phyloP scores from a whole-genome alignment of 257 asterid species.

The Leonotis leonurus region DNA sequence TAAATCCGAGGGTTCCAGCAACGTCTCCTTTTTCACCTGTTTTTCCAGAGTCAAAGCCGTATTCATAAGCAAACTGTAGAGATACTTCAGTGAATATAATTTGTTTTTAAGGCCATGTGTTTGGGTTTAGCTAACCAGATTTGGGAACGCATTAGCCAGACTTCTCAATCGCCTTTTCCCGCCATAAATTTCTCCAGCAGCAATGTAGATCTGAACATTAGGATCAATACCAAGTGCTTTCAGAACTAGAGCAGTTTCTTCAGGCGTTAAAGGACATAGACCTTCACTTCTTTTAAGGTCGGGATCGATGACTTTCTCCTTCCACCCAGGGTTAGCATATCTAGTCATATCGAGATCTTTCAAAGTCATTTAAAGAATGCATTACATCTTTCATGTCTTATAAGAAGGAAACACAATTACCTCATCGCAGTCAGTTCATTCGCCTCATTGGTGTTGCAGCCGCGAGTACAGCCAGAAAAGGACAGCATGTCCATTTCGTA shows the following conservation, averaged over 20 bases:
- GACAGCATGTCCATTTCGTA: slow-evolving; percentile 62
- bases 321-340: slow-evolving; percentile 46
- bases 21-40: slow-evolving; percentile 44
- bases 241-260: slow-evolving; percentile 46
- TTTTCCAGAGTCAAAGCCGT: not conserved
- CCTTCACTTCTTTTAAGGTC: slow-evolving; percentile 42
- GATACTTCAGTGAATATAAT: not conserved
- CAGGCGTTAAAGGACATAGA: slow-evolving; percentile 50
- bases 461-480: slow-evolving; percentile 46
- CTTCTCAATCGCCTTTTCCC: slow-evolving; percentile 37
- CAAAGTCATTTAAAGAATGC: slow-evolving; percentile 3
- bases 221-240: slow-evolving; percentile 43
- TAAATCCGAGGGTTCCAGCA: slow-evolving; percentile 34
- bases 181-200: slow-evolving; percentile 49
- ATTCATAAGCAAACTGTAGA: not conserved
- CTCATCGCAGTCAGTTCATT: slow-evolving; percentile 42
- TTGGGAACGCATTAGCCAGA: slow-evolving; percentile 34
- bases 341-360: slow-evolving; percentile 20
- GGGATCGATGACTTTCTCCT: slow-evolving; percentile 47
- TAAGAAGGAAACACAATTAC: slow-evolving; percentile 14
- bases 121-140: slow-evolving; percentile 27
- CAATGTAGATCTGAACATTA: slow-evolving; percentile 40
- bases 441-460: slow-evolving; percentile 38
- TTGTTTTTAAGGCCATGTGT: not conserved
- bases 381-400: not conserved